Evolutionary conservation across 768 basidiomycete species (phyloP).

Genomic region (Gymnopilus junonius): DNA sequence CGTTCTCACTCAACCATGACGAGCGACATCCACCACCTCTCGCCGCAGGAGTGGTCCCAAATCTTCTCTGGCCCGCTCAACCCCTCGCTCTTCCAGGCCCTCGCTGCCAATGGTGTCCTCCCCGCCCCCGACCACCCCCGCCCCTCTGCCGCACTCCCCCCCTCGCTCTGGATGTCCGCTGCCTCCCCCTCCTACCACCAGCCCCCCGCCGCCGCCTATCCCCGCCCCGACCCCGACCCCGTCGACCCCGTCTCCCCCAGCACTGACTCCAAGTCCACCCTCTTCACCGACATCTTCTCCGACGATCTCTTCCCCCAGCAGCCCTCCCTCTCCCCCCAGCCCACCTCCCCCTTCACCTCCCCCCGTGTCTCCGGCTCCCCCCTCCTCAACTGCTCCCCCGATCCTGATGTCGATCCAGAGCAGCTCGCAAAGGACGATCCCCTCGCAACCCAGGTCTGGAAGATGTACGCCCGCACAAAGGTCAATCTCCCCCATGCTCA

Average conservation of each 20-base stretch:
- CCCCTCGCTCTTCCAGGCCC: constrained; percentile 61
- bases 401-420: constrained; percentile 60
- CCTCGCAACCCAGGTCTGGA: constrained; percentile 95
- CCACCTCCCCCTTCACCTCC: constrained; percentile 63
- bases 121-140: constrained; percentile 37
- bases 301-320: constrained; percentile 64
- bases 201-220: constrained; percentile 45
- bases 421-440: constrained; percentile 84
- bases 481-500: constrained; percentile 90
- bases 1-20: constrained; percentile 19
- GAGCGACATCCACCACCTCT: constrained; percentile 28
- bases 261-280: constrained; percentile 60
- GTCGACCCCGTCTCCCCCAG: constrained; percentile 48
- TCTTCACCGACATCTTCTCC: constrained; percentile 72
- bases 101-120: constrained; percentile 64
- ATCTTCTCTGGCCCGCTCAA: constrained; percentile 67
- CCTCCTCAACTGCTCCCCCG: constrained; percentile 55
- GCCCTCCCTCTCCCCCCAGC: constrained; percentile 43
- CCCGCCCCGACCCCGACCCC: constrained; percentile 41
- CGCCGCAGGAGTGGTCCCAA: constrained; percentile 52
- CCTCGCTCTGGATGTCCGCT: constrained; percentile 87
- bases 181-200: constrained; percentile 37
- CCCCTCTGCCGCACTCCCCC: constrained; percentile 58
- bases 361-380: constrained; percentile 73
- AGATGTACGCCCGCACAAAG: constrained; percentile 91